phyloP scores from a whole-genome alignment of 1,139 yeast species.

The Candida sp. region DNA sequence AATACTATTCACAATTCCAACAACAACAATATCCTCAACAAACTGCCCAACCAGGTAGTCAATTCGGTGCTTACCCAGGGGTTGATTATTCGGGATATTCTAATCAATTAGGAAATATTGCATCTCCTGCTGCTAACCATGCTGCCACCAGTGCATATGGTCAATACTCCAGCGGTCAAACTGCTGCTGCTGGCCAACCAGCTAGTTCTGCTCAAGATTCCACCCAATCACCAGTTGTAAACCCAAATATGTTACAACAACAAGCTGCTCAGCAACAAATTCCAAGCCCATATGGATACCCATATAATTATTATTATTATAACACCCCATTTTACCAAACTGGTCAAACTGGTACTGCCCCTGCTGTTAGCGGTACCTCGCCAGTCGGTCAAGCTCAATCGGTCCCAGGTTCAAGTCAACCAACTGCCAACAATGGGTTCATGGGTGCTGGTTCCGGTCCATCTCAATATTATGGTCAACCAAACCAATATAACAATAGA shows the following conservation, averaged over 20 bases:
- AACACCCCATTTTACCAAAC: slow-evolving; percentile 40
- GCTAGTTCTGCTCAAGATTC: slow-evolving; percentile 14
- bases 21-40: slow-evolving; percentile 44
- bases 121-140: slow-evolving; percentile 36
- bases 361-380: slow-evolving; percentile 6
- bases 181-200: slow-evolving; percentile 16
- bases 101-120: slow-evolving; percentile 29
- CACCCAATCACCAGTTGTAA: slow-evolving; percentile 24
- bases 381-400: slow-evolving; percentile 7
- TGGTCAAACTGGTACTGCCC: slow-evolving; percentile 14
- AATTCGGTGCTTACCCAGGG: slow-evolving; percentile 45
- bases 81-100: slow-evolving; percentile 40
- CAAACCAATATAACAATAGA: slow-evolving; percentile 34
- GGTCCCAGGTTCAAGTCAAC: slow-evolving; percentile 7
- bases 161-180: slow-evolving; percentile 20
- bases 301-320: slow-evolving; percentile 44
- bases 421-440: slow-evolving; percentile 15
- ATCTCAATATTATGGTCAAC: slow-evolving; percentile 28
- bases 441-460: slow-evolving; percentile 12
- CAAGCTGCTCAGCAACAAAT: slow-evolving; percentile 14
- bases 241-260: slow-evolving; percentile 20
- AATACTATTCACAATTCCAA: slow-evolving; percentile 26
- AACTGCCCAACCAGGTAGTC: slow-evolving; percentile 39
- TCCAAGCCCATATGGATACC: slow-evolving; percentile 41
- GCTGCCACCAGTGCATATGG: slow-evolving; percentile 21